These are phyloP conservation scores for Dryadomyces quercivorus DNA, from an alignment of 2,329 filamentous ascomycete species.

Conservation along the genomic window DNA sequence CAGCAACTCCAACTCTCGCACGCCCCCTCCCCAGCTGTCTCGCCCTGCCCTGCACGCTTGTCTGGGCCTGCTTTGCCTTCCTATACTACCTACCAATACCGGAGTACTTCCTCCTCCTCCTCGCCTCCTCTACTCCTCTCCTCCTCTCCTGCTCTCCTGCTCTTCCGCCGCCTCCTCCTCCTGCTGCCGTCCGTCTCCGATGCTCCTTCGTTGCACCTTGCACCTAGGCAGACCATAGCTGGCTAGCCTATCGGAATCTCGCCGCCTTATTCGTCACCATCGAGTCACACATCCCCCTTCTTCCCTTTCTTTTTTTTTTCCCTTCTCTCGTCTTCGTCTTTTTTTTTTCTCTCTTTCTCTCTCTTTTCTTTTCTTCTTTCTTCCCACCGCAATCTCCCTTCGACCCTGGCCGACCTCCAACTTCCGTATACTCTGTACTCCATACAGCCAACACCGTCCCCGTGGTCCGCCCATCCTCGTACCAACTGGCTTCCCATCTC, in stretches of 20 bases:
- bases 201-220: not conserved
- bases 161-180: not conserved
- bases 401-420: too few relatives aligned
- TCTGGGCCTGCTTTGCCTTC: too few relatives aligned
- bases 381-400: not conserved
- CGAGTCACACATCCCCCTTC: not conserved
- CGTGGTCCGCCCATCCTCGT: not conserved
- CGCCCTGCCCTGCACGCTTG: not conserved
- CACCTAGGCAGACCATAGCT: constrained; percentile 1
- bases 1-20: too few relatives aligned
- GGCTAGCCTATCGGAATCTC: constrained; percentile 11
- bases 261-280: constrained; percentile 10
- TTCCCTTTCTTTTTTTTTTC: constrained; percentile 1
- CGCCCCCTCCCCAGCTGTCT: too few relatives aligned
- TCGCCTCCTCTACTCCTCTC: too few relatives aligned
- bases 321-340: not conserved
- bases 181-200: not conserved
- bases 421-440: not conserved
- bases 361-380: not conserved
- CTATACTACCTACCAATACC: too few relatives aligned
- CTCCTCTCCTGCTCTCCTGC: too few relatives aligned
- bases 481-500: not conserved
- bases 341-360: not conserved
- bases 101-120: too few relatives aligned
- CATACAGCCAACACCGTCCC: not conserved